These are phyloP conservation scores for Arthrobotrys iridis DNA, from an alignment of 2,329 filamentous ascomycete genomes.

Conservation along the genomic window DNA sequence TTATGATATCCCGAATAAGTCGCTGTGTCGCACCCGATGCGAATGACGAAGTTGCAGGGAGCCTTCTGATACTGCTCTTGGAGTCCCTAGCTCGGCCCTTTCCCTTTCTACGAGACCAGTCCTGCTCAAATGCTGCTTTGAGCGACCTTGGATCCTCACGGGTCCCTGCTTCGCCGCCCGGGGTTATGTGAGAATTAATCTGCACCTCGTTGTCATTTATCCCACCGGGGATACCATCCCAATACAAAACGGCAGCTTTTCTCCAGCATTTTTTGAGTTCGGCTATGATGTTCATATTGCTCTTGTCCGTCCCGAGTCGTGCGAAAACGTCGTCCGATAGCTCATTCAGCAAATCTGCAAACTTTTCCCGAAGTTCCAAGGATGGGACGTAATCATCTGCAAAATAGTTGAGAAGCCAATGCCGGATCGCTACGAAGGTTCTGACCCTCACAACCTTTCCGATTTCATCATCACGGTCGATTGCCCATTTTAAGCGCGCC, in stretches of 20 bases:
- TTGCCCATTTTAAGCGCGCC: slow-evolving; percentile 85
- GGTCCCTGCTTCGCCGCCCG: slow-evolving; percentile 57
- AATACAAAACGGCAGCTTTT: slow-evolving; percentile 86
- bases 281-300: slow-evolving; percentile 83
- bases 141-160: slow-evolving; percentile 53
- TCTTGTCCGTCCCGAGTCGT: slow-evolving; percentile 67
- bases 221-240: slow-evolving; percentile 69
- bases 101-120: slow-evolving; percentile 45
- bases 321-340: slow-evolving; percentile 67
- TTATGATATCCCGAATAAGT: slow-evolving; percentile 52
- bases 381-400: slow-evolving; percentile 82
- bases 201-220: slow-evolving; percentile 51
- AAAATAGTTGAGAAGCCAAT: slow-evolving; percentile 99
- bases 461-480: slow-evolving; percentile 79
- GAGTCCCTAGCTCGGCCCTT: slow-evolving; percentile 46
- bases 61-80: slow-evolving; percentile 50
- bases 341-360: slow-evolving; percentile 57
- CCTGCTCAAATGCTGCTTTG: slow-evolving; percentile 45
- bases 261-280: slow-evolving; percentile 99
- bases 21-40: slow-evolving; percentile 44
- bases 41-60: slow-evolving; percentile 45
- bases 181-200: slow-evolving; percentile 58
- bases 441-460: slow-evolving; percentile 94
- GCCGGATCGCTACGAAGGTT: slow-evolving; percentile 91
- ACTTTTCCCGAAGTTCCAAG: slow-evolving; percentile 57